A percentile compares a stretch with the other conserved stretches of the same genome.
Conservation (phyloP, 306 rosid genomes). For the Quercus gilva region DNA sequence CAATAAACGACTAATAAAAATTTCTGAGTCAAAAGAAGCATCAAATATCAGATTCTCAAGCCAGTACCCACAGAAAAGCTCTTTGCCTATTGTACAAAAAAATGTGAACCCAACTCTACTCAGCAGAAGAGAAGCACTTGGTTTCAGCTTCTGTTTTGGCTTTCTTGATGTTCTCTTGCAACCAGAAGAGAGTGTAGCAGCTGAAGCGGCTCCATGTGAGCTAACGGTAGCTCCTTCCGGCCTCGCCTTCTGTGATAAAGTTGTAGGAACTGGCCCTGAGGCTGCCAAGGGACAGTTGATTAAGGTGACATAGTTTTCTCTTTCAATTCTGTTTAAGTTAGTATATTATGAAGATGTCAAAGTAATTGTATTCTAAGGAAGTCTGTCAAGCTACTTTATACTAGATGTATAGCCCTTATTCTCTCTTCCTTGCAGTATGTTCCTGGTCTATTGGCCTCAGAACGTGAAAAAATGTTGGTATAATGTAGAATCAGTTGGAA, state of each 20-base stretch:
- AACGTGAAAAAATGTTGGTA: too few relatives aligned
- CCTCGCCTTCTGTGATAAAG: conserved; percentile 78
- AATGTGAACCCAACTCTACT: conserved; percentile 23
- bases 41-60: conserved; percentile 15
- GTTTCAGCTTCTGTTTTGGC: conserved; percentile 49
- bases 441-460: too few relatives aligned
- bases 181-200: conserved; percentile 27
- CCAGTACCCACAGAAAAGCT: neutral
- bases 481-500: too few relatives aligned
- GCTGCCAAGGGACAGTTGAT: conserved; percentile 79
- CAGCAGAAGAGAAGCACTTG: conserved; percentile 51
- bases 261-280: conserved; percentile 69
- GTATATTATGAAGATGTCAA: neutral
- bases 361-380: neutral
- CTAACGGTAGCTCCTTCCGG: conserved; percentile 71
- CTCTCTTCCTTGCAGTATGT: neutral
- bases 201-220: conserved; percentile 52
- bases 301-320: conserved; percentile 44
- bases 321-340: neutral
- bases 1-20: conserved; percentile 1
- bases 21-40: neutral
- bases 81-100: neutral
- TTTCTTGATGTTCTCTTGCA: conserved; percentile 28
- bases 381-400: neutral
- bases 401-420: neutral